phyloP scores from a whole-genome alignment of 495 filamentous ascomycete genomes.

The Hypoxylon cercidicola region DNA sequence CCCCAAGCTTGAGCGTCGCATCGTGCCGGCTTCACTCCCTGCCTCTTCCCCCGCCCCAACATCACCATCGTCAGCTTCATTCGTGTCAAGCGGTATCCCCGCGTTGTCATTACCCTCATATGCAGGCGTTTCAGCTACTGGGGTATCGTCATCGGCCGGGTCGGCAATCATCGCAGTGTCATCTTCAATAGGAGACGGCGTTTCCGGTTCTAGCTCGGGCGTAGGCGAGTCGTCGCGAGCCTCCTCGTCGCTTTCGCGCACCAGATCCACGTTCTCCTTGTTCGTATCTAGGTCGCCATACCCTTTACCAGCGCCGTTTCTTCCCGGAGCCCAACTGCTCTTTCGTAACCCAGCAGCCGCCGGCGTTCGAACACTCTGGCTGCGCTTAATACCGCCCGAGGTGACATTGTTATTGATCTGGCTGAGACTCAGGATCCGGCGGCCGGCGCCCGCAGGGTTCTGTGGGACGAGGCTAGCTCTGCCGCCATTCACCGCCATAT shows the following conservation, averaged over 20 bases:
- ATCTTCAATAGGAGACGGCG: constrained; percentile 35
- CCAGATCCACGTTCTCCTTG: constrained; percentile 57
- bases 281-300: constrained; percentile 61
- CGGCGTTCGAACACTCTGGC: constrained; percentile 70
- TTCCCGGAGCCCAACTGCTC: constrained; percentile 74
- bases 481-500: constrained; percentile 55
- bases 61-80: constrained; percentile 34
- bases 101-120: constrained; percentile 30
- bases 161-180: constrained; percentile 42
- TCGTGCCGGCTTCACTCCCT: constrained; percentile 43
- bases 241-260: constrained; percentile 60
- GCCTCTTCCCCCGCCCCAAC: constrained; percentile 31
- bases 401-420: constrained; percentile 83
- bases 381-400: constrained; percentile 68
- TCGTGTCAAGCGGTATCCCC: constrained; percentile 16
- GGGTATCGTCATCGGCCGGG: constrained; percentile 29
- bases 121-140: constrained; percentile 34
- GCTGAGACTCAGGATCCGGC: constrained; percentile 87
- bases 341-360: constrained; percentile 76
- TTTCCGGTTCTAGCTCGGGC: constrained; percentile 34
- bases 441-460: constrained; percentile 63
- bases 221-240: constrained; percentile 38
- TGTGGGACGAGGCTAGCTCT: constrained; percentile 55
- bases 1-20: constrained; percentile 46
- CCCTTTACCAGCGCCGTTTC: constrained; percentile 47